Evolutionary conservation across 2,329 filamentous ascomycete species (phyloP).

Genomic region (Podosphaera aphanis): DNA sequence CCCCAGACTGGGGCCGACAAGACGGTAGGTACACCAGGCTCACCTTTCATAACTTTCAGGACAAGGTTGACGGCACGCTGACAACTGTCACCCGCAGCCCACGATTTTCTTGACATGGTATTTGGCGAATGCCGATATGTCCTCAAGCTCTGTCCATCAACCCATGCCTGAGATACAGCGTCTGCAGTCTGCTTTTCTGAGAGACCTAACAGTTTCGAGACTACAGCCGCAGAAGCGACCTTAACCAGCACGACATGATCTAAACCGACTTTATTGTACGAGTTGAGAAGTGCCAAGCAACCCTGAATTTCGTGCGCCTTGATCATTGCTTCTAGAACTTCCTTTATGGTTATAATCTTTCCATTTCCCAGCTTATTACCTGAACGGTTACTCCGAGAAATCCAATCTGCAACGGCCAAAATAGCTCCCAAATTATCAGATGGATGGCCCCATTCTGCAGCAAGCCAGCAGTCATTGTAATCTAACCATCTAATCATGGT

Average conservation of each 20-base stretch:
- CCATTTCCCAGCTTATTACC: constrained; percentile 62
- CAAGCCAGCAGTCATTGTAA: constrained; percentile 99
- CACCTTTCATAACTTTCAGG: constrained; percentile 76
- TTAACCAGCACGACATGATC: constrained; percentile 98
- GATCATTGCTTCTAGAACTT: constrained; percentile 93
- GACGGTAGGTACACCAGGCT: constrained; percentile 76
- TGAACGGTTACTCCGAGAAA: constrained; percentile 66
- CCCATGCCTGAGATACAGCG: constrained; percentile 90
- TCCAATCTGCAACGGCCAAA: constrained; percentile 89
- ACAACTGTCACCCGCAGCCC: constrained; percentile 95
- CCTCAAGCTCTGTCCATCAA: constrained; percentile 83
- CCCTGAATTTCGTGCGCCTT: constrained; percentile 99
- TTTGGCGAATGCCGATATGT: constrained; percentile 96
- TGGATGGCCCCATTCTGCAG: constrained; percentile 95
- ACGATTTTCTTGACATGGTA: constrained; percentile 98
- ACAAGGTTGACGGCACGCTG: constrained; percentile 82
- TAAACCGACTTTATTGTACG: constrained; percentile 92
- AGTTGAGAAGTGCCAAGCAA: constrained; percentile 89
- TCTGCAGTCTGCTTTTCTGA: constrained; percentile 78
- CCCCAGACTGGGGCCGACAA: constrained; percentile 86
- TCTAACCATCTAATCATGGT: constrained; percentile 98
- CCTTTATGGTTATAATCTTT: constrained; percentile 69
- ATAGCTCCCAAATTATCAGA: constrained; percentile 97
- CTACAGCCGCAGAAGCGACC: constrained; percentile 81
- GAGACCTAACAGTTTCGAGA: constrained; percentile 85